These are phyloP conservation scores for Capsicum pubescens DNA, from an alignment of 257 asterid species.

Conservation along the genomic window DNA sequence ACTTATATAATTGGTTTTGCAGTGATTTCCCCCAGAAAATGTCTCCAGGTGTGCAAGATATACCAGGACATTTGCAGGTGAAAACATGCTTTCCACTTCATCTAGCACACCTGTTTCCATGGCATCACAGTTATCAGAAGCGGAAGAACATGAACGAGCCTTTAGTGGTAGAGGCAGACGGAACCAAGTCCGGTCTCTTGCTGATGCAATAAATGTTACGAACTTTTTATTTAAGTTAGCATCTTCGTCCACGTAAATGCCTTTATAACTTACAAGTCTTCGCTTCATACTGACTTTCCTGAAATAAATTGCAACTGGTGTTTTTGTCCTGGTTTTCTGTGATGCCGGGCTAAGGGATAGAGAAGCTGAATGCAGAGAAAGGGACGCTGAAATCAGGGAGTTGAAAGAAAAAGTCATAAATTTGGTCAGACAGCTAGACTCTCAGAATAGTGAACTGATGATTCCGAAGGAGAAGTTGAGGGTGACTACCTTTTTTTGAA, in stretches of 20 bases:
- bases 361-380: conserved; percentile 87
- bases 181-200: conserved; percentile 88
- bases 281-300: conserved; percentile 16
- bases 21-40: too few relatives aligned
- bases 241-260: conserved; percentile 74
- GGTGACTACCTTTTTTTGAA: conserved; percentile 55
- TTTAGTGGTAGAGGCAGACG: conserved; percentile 94
- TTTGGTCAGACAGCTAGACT: conserved; percentile 70
- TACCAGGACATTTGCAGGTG: too few relatives aligned
- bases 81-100: conserved; percentile 96
- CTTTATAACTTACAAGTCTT: conserved; percentile 27
- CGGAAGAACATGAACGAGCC: conserved; percentile 94
- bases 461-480: conserved; percentile 60
- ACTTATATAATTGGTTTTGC: too few relatives aligned
- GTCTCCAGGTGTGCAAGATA: too few relatives aligned
- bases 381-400: conserved; percentile 83
- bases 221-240: conserved; percentile 78
- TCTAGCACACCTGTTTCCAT: conserved; percentile 88
- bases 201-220: conserved; percentile 89
- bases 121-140: conserved; percentile 98
- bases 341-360: conserved; percentile 79
- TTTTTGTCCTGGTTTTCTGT: conserved; percentile 31
- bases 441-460: conserved; percentile 68
- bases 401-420: conserved; percentile 85
- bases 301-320: conserved; percentile 24